Percentiles rank a stretch among this genome's conserved stretches.
Conservation (phyloP, 805 yeast species). For the Kodamaea restingae region DNA sequence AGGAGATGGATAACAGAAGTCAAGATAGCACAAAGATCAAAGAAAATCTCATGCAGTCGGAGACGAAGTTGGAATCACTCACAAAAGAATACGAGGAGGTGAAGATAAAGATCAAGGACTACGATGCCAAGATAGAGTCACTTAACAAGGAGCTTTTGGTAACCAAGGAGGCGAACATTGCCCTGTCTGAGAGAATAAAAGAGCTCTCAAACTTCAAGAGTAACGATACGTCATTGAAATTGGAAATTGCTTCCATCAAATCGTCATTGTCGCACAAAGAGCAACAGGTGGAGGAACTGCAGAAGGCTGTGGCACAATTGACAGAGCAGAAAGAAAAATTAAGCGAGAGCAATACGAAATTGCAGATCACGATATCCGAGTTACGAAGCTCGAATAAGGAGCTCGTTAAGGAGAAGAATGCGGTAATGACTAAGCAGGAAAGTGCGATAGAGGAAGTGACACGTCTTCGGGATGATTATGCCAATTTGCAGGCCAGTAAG, state of each 20-base stretch:
- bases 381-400: conserved; percentile 32
- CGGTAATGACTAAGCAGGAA: conserved; percentile 42
- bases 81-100: conserved; percentile 20
- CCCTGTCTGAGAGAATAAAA: conserved; percentile 28
- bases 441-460: conserved; percentile 25
- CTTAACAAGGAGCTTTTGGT: conserved; percentile 21
- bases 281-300: conserved; percentile 34
- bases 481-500: conserved; percentile 41
- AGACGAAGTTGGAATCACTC: conserved; percentile 18
- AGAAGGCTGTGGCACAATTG: conserved; percentile 20
- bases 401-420: conserved; percentile 37
- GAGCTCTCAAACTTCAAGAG: conserved; percentile 29
- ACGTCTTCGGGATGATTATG: conserved; percentile 32
- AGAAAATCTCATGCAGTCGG: conserved; percentile 2
- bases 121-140: conserved; percentile 17
- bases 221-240: conserved; percentile 43
- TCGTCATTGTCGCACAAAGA: conserved; percentile 45
- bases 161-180: conserved; percentile 34
- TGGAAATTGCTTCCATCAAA: conserved; percentile 46
- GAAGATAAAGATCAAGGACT: conserved; percentile 5
- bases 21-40: neutral
- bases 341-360: conserved; percentile 33
- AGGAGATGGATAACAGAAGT: neutral
- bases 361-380: conserved; percentile 41
- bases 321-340: conserved; percentile 38